These are phyloP conservation scores for Ceratobasidium sp. DNA, from an alignment of 1,284 basidiomycete species.

Conservation along the genomic window DNA sequence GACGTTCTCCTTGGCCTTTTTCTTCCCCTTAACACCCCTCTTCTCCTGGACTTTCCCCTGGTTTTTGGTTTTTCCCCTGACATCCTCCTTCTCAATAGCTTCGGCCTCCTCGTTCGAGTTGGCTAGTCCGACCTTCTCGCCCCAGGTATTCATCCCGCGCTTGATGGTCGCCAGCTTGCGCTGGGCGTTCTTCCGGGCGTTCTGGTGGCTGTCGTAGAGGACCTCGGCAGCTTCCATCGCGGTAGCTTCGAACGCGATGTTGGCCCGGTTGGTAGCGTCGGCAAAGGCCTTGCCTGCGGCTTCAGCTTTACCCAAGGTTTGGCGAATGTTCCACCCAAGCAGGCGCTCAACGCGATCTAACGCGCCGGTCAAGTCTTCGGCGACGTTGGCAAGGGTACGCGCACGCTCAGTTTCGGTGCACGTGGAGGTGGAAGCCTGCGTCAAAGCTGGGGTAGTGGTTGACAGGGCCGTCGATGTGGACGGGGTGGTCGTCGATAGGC, in stretches of 20 bases:
- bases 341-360: conserved; percentile 20
- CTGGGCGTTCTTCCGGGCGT: conserved; percentile 12
- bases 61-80: conserved; percentile 10
- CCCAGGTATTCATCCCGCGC: conserved; percentile 13
- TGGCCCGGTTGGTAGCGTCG: neutral
- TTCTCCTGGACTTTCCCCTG: conserved; percentile 3
- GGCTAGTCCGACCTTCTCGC: conserved; percentile 6
- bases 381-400: neutral
- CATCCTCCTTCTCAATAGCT: conserved; percentile 1
- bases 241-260: neutral
- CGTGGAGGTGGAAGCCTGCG: conserved; percentile 1
- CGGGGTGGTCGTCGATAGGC: neutral
- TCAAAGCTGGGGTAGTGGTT: neutral
- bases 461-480: conserved; percentile 10
- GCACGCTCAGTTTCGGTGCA: neutral
- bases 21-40: neutral
- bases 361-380: conserved; percentile 9
- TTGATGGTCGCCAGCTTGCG: conserved; percentile 14
- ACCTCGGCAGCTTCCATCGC: neutral
- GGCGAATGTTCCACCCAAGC: conserved; percentile 20
- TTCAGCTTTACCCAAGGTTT: conserved; percentile 9
- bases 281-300: conserved; percentile 1
- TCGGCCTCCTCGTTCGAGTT: neutral
- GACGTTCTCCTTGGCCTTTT: neutral
- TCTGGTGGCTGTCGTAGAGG: conserved; percentile 3